These are phyloP conservation scores for Hypomyces rosellus DNA, from an alignment of 2,329 filamentous ascomycete species.

Conservation along the genomic window DNA sequence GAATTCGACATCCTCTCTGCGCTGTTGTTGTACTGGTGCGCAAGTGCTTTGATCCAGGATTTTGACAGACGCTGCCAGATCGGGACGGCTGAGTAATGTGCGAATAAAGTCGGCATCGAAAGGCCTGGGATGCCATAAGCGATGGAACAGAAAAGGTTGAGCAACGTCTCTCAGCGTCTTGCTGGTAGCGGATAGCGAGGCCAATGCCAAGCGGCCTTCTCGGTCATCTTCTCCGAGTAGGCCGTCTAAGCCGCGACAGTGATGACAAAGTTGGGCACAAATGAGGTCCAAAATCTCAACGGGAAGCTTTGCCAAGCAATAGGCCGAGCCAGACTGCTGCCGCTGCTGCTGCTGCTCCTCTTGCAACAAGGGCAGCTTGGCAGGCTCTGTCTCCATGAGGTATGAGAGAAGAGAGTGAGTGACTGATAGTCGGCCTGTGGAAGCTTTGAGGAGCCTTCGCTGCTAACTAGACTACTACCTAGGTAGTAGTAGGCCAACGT, in stretches of 20 bases:
- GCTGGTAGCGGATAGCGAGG: not conserved
- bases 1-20: not conserved
- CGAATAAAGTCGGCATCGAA: not conserved
- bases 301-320: not conserved
- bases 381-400: not conserved
- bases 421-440: too few relatives aligned
- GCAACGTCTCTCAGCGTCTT: not conserved
- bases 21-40: not conserved
- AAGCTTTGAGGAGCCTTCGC: too few relatives aligned
- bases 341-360: too few relatives aligned
- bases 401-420: not conserved
- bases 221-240: not conserved
- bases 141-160: not conserved
- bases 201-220: not conserved
- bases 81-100: not conserved
- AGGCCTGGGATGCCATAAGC: not conserved
- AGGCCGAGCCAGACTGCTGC: too few relatives aligned
- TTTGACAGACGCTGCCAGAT: not conserved
- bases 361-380: not conserved
- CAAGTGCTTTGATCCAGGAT: not conserved
- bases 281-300: not conserved
- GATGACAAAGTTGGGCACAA: not conserved
- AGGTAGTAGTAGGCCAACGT: not conserved
- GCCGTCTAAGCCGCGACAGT: not conserved
- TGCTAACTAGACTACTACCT: too few relatives aligned